Percentiles rank a stretch among this genome's conserved stretches.
These are phyloP conservation scores for Thermochaetoides dissita DNA, from an alignment of 2,329 filamentous ascomycete genomes.

Conservation along the genomic window DNA sequence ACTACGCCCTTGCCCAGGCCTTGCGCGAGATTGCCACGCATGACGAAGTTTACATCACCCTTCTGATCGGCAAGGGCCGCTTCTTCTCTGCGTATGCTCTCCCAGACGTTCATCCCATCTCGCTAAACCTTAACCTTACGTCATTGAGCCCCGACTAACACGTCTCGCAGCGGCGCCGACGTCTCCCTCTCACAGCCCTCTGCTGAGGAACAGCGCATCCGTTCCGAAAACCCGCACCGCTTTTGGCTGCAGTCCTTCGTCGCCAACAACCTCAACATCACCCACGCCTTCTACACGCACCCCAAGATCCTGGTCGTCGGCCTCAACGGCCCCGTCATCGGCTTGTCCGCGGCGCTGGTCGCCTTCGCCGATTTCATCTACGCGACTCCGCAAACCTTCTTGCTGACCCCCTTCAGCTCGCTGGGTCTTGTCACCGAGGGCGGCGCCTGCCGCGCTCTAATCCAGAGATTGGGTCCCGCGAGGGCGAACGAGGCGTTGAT, in stretches of 20 bases:
- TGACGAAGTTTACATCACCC: constrained; percentile 71
- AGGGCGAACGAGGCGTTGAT: constrained; percentile 88
- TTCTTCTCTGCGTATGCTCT: constrained; percentile 69
- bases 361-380: constrained; percentile 89
- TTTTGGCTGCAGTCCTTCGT: constrained; percentile 60
- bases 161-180: constrained; percentile 56
- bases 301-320: constrained; percentile 86
- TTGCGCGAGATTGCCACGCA: constrained; percentile 65
- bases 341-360: constrained; percentile 71
- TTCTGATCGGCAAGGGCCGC: constrained; percentile 70
- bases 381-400: constrained; percentile 62
- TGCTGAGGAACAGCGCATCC: constrained; percentile 4
- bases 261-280: constrained; percentile 76
- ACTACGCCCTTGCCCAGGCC: constrained; percentile 61
- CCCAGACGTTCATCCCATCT: not conserved
- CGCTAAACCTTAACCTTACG: not conserved
- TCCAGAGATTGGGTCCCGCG: constrained; percentile 62
- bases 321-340: constrained; percentile 83
- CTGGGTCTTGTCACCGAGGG: constrained; percentile 86
- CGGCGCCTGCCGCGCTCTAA: constrained; percentile 63
- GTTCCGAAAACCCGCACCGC: constrained; percentile 20
- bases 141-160: not conserved
- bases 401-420: constrained; percentile 83
- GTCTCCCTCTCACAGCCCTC: constrained; percentile 40
- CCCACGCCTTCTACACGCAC: constrained; percentile 81